phyloP scores from a whole-genome alignment of 495 filamentous ascomycete genomes.

The Zalerion maritima region DNA sequence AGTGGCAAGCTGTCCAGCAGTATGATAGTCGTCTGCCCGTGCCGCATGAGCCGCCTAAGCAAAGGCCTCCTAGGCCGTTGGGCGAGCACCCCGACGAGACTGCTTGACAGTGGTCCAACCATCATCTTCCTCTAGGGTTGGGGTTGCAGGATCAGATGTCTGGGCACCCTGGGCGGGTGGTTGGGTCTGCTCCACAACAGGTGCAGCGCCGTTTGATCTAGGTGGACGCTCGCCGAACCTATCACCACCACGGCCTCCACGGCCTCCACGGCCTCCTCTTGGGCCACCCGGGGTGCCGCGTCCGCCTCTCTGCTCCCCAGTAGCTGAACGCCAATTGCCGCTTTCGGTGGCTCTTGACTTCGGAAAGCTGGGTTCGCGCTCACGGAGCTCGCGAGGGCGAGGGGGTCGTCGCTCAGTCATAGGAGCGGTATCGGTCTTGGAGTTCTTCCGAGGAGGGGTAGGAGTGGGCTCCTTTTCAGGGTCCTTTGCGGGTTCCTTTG shows the following conservation, averaged over 20 bases:
- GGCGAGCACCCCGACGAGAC: too few species aligned
- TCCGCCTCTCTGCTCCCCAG: conserved; percentile 22
- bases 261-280: conserved; percentile 14
- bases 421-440: conserved; percentile 27
- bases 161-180: conserved; percentile 11
- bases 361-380: conserved; percentile 10
- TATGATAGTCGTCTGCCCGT: too few species aligned
- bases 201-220: not conserved
- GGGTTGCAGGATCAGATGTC: conserved; percentile 14
- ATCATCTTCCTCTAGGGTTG: conserved; percentile 45
- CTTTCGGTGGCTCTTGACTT: conserved; percentile 32
- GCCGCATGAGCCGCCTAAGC: too few species aligned
- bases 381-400: conserved; percentile 12
- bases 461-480: conserved; percentile 19
- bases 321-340: conserved; percentile 36
- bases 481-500: conserved; percentile 29
- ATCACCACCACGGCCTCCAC: conserved; percentile 21
- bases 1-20: too few species aligned
- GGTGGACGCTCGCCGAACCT: conserved; percentile 16
- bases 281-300: conserved; percentile 10
- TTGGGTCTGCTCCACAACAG: conserved; percentile 14
- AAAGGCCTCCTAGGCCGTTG: too few species aligned
- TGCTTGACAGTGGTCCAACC: conserved; percentile 71
- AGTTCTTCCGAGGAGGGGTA: conserved; percentile 2
- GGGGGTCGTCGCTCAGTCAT: conserved; percentile 14